A percentile compares a stretch with the other conserved stretches of the same genome.
These are phyloP conservation scores for Hirsutella minnesotensis DNA, from an alignment of 2,329 filamentous ascomycete species.

Conservation along the genomic window DNA sequence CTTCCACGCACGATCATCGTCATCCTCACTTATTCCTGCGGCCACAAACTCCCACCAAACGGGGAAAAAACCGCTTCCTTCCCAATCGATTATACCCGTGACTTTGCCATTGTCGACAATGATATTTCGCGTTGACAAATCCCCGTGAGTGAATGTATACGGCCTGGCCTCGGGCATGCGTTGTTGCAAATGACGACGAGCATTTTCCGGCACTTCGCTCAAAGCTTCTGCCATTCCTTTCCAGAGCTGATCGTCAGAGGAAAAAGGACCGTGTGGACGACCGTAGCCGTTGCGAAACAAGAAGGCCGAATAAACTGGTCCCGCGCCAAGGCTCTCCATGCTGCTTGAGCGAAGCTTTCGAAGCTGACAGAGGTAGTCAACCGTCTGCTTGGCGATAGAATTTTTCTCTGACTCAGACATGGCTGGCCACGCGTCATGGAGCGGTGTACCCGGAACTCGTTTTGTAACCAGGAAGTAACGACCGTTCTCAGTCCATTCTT, in stretches of 20 bases:
- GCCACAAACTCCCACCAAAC: conserved; percentile 24
- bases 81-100: conserved; percentile 27
- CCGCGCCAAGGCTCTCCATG: conserved; percentile 3
- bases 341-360: conserved; percentile 3
- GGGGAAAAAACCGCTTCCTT: conserved; percentile 23
- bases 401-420: conserved; percentile 13
- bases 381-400: conserved; percentile 13
- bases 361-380: conserved; percentile 6
- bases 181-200: conserved; percentile 1
- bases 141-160: conserved; percentile 22
- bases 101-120: conserved; percentile 23
- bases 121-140: conserved; percentile 24
- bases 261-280: conserved; percentile 4
- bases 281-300: conserved; percentile 2
- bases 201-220: conserved; percentile 1
- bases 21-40: conserved; percentile 15
- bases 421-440: conserved; percentile 5
- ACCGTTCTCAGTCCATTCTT: conserved; percentile 7
- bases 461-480: conserved; percentile 7
- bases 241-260: conserved; percentile 5
- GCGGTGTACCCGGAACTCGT: conserved; percentile 6
- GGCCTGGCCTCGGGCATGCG: conserved; percentile 10
- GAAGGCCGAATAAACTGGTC: conserved; percentile 3
- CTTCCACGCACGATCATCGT: conserved; percentile 11
- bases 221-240: conserved; percentile 2